phyloP scores from a whole-genome alignment of 2,329 filamentous ascomycete genomes.

The Fonsecaea pugnacius region DNA sequence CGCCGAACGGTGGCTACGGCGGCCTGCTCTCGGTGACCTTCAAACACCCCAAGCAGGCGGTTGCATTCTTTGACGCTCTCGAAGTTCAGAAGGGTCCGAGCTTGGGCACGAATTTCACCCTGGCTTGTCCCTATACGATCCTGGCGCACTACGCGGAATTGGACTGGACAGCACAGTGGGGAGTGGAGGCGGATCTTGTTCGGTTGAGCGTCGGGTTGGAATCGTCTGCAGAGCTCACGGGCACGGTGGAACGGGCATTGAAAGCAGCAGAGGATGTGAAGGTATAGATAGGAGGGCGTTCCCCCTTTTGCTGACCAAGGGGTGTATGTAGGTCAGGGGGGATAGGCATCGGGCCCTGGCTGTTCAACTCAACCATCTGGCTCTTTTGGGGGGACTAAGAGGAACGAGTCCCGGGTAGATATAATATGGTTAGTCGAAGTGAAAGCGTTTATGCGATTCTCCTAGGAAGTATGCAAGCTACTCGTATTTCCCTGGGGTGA shows the following conservation, averaged over 20 bases:
- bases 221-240: constrained; percentile 68
- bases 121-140: constrained; percentile 86
- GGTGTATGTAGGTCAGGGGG: neutral
- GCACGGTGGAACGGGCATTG: constrained; percentile 71
- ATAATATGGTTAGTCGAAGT: neutral
- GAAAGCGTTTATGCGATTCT: neutral
- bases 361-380: constrained; percentile 29
- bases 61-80: constrained; percentile 82
- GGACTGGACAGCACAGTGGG: constrained; percentile 80
- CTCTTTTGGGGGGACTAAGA: neutral
- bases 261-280: constrained; percentile 49
- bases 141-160: constrained; percentile 90
- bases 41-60: constrained; percentile 68
- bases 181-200: constrained; percentile 78
- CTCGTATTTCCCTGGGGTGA: too few relatives aligned
- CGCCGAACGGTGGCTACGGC: constrained; percentile 80
- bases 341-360: constrained; percentile 2
- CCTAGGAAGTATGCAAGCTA: too few relatives aligned
- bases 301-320: neutral
- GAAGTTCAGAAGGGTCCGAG: constrained; percentile 92
- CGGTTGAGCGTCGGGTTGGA: constrained; percentile 90
- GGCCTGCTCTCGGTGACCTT: constrained; percentile 87
- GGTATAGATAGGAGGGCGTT: neutral
- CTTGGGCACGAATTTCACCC: constrained; percentile 93
- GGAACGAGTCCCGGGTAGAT: neutral